These are phyloP conservation scores for Galerina sulciceps DNA, from an alignment of 768 basidiomycete species.

Conservation along the genomic window DNA sequence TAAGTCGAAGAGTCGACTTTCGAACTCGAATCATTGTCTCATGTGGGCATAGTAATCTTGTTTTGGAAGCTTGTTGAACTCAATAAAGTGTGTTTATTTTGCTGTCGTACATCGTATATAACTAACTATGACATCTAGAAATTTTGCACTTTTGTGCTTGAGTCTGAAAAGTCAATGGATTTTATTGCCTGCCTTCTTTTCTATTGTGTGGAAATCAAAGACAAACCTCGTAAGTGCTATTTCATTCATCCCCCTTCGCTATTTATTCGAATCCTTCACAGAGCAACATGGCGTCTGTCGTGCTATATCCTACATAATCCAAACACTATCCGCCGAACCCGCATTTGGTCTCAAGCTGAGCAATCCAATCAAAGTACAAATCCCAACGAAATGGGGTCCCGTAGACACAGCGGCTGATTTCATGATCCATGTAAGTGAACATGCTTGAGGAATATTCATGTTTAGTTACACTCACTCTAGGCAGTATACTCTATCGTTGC, in stretches of 20 bases:
- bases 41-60: conserved; percentile 56
- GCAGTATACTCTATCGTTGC: conserved; percentile 90
- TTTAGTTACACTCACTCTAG: conserved; percentile 39
- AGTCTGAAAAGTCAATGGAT: conserved; percentile 80
- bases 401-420: conserved; percentile 83
- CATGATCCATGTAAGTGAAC: conserved; percentile 72
- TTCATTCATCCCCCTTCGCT: neutral
- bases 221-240: conserved; percentile 79
- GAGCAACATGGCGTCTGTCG: conserved; percentile 93
- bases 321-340: conserved; percentile 86
- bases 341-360: conserved; percentile 74
- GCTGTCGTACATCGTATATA: neutral
- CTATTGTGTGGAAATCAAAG: conserved; percentile 87
- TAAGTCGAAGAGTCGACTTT: conserved; percentile 39
- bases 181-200: conserved; percentile 79
- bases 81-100: conserved; percentile 71
- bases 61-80: conserved; percentile 93
- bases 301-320: conserved; percentile 88
- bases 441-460: neutral
- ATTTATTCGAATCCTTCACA: conserved; percentile 31
- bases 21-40: neutral
- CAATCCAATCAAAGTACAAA: conserved; percentile 62
- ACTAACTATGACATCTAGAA: conserved; percentile 55
- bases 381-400: conserved; percentile 80
- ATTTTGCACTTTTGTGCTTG: conserved; percentile 82